phyloP scores from a whole-genome alignment of 305 asterid genomes.

The Striga hermonthica region DNA sequence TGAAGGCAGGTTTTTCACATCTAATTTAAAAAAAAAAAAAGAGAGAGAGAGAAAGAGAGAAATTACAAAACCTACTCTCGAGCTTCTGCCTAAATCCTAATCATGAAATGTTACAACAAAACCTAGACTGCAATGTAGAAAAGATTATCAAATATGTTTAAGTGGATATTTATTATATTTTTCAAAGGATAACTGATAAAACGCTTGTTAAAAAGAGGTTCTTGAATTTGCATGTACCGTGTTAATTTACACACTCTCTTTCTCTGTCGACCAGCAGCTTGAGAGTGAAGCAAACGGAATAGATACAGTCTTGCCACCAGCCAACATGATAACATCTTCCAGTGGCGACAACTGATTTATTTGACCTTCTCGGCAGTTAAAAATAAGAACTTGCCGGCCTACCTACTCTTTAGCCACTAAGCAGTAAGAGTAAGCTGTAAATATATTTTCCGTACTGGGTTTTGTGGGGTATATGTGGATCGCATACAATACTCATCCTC shows the following conservation, averaged over 20 bases:
- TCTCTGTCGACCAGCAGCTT: slow-evolving; percentile 33
- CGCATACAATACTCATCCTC: too few relatives aligned
- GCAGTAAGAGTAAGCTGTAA: slow-evolving; percentile 25
- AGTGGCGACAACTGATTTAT: slow-evolving; percentile 39
- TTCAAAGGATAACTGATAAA: not conserved
- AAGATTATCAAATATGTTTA: not conserved
- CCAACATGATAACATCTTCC: slow-evolving; percentile 41
- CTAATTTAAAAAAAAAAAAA: not conserved
- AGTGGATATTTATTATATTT: slow-evolving; percentile 1
- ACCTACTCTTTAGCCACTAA: slow-evolving; percentile 8
- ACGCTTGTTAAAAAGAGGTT: not conserved
- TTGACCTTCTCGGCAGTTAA: slow-evolving; percentile 27
- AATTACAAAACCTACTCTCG: not conserved
- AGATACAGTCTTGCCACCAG: slow-evolving; percentile 38
- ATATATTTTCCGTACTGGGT: slow-evolving; percentile 10
- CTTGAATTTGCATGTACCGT: not conserved
- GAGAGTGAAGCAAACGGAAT: slow-evolving; percentile 48
- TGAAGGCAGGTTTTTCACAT: slow-evolving; percentile 35
- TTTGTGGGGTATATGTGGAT: too few relatives aligned
- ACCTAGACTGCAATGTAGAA: not conserved
- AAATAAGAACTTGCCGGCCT: slow-evolving; percentile 16
- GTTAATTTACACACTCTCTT: not conserved
- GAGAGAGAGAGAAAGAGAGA: too few relatives aligned
- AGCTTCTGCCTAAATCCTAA: not conserved
- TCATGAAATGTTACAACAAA: not conserved